A percentile compares a stretch with the other conserved stretches of the same genome.
These are phyloP conservation scores for Trichoderma sp. DNA, from an alignment of 2,329 filamentous ascomycete genomes.

Conservation along the genomic window DNA sequence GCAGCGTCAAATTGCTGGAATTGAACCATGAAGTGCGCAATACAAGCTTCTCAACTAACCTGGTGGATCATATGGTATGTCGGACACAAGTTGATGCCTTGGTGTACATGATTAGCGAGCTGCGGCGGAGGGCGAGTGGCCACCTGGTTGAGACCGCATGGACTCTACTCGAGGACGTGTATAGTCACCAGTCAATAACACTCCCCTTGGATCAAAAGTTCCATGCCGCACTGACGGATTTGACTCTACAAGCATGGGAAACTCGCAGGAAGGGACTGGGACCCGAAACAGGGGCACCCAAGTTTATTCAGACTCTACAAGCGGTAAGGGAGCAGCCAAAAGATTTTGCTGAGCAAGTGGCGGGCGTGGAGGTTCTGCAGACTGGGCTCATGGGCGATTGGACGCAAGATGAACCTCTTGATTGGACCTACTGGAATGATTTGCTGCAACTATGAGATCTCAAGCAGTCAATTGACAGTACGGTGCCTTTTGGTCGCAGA, in stretches of 20 bases:
- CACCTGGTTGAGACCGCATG: neutral
- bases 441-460: neutral
- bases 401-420: neutral
- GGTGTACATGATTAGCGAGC: slow-evolving; percentile 1
- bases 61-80: slow-evolving; percentile 4
- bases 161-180: neutral
- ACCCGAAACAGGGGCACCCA: neutral
- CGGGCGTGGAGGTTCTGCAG: neutral
- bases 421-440: slow-evolving; percentile 8
- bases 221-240: neutral
- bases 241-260: neutral
- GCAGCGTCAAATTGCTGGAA: neutral
- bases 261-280: neutral
- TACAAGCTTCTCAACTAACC: neutral
- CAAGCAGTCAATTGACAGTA: neutral
- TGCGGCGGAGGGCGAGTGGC: neutral
- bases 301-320: neutral
- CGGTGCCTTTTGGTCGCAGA: too few relatives aligned
- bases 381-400: neutral
- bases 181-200: neutral
- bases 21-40: neutral
- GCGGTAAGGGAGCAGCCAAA: neutral
- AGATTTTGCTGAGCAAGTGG: neutral
- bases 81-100: neutral
- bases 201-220: neutral